Conservation (phyloP, 192 early-diverging fungal species). For the Coemansia erecta region DNA sequence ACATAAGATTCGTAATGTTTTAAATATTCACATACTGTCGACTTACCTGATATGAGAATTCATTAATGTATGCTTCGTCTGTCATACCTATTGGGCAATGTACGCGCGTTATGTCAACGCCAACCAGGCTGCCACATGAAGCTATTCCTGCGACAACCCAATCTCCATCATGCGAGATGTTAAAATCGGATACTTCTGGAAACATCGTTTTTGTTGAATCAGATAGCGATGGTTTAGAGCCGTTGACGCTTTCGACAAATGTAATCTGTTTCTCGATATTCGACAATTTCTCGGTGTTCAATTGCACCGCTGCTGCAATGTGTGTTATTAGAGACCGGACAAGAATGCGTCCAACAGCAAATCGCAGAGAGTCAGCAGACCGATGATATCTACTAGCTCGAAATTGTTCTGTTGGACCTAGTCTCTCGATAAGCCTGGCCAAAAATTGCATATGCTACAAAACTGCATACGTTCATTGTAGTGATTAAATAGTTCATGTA, state of each 20-base stretch:
- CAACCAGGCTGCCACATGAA: conserved; percentile 9
- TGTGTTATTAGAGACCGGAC: conserved; percentile 10
- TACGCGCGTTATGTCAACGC: conserved; percentile 31
- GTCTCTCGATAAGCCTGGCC: neutral
- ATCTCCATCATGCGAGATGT: conserved; percentile 45
- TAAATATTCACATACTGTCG: too few species aligned
- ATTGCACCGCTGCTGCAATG: neutral
- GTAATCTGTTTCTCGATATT: neutral
- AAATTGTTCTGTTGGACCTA: neutral
- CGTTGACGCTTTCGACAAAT: conserved; percentile 8
- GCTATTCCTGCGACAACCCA: conserved; percentile 33
- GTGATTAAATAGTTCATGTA: too few species aligned
- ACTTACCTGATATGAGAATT: conserved; percentile 30
- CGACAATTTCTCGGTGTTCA: neutral
- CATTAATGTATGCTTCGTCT: conserved; percentile 19
- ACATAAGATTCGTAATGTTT: too few species aligned
- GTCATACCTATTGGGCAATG: conserved; percentile 18
- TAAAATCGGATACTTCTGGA: conserved; percentile 24
- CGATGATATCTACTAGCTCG: neutral
- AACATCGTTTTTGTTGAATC: neutral
- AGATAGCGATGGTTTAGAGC: conserved; percentile 25
- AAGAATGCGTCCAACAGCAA: conserved; percentile 19
- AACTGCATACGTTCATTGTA: too few species aligned
- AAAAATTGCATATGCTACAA: neutral
- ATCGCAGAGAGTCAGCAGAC: conserved; percentile 26